phyloP scores from a whole-genome alignment of 176 grass and related monocot genomes.

The Rhynchospora breviuscula region DNA sequence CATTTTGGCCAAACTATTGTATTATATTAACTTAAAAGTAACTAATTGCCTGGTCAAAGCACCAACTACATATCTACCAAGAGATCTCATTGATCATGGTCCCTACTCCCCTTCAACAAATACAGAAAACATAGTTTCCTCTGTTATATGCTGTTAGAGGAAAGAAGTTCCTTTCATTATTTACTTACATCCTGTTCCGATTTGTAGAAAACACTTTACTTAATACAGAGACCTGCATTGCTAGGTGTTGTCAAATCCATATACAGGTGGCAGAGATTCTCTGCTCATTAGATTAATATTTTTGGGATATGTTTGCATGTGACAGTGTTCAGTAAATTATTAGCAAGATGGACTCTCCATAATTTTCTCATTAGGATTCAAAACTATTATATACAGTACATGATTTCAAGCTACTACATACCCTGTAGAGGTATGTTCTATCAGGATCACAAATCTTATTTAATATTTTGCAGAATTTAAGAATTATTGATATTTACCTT shows the following conservation, averaged over 20 bases:
- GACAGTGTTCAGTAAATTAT: background rate
- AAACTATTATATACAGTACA: background rate
- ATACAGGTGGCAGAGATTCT: conserved; percentile 18
- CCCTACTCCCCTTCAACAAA: no score
- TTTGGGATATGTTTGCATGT: conserved; percentile 6
- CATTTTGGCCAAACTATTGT: conserved; percentile 34
- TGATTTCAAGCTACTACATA: background rate
- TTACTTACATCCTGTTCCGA: background rate
- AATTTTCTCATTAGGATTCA: conserved; percentile 8
- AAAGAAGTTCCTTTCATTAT: no score
- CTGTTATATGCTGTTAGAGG: no score
- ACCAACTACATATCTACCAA: background rate
- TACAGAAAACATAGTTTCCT: no score
- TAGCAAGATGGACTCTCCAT: conserved; percentile 1
- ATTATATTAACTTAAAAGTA: no score
- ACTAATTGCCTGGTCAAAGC: background rate
- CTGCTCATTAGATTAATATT: background rate
- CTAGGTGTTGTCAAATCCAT: conserved; percentile 9
- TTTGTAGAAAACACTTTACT: no score
- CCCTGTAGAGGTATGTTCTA: background rate
- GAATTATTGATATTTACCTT: conserved; percentile 46
- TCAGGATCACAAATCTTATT: background rate
- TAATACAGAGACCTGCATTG: background rate
- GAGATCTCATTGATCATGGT: no score
- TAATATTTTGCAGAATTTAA: background rate